These are phyloP conservation scores for Chrysanthemum lavandulifolium DNA, from an alignment of 129 eudicot species.

Conservation along the genomic window DNA sequence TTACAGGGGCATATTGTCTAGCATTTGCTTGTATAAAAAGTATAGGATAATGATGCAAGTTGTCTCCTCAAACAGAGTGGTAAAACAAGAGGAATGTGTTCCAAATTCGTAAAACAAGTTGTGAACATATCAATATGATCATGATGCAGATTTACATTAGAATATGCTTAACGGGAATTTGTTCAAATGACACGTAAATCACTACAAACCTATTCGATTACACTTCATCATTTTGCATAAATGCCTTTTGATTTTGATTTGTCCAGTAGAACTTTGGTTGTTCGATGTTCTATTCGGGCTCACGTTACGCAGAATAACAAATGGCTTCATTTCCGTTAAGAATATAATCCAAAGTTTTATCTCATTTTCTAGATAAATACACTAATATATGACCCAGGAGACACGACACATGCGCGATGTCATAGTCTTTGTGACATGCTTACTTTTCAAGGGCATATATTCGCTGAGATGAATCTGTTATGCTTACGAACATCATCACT, in stretches of 20 bases:
- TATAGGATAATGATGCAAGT: slow-evolving; percentile 26
- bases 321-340: no score
- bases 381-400: no score
- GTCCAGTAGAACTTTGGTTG: background rate
- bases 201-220: slow-evolving; percentile 27
- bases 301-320: no score
- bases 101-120: slow-evolving; percentile 40
- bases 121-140: slow-evolving; percentile 26
- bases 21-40: slow-evolving; percentile 21
- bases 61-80: slow-evolving; percentile 30
- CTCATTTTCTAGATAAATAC: no score
- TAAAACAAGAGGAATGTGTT: slow-evolving; percentile 39
- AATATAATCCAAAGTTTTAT: no score
- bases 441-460: no score
- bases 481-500: no score
- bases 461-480: no score
- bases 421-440: no score
- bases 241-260: slow-evolving; percentile 16
- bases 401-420: no score
- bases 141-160: slow-evolving; percentile 20
- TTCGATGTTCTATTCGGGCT: background rate
- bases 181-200: slow-evolving; percentile 21
- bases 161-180: slow-evolving; percentile 32
- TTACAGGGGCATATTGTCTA: slow-evolving; percentile 16
- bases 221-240: slow-evolving; percentile 20